These are phyloP conservation scores for Cutaneotrichosporon cyanovorans DNA, from an alignment of 1,284 basidiomycete genomes.

Conservation along the genomic window DNA sequence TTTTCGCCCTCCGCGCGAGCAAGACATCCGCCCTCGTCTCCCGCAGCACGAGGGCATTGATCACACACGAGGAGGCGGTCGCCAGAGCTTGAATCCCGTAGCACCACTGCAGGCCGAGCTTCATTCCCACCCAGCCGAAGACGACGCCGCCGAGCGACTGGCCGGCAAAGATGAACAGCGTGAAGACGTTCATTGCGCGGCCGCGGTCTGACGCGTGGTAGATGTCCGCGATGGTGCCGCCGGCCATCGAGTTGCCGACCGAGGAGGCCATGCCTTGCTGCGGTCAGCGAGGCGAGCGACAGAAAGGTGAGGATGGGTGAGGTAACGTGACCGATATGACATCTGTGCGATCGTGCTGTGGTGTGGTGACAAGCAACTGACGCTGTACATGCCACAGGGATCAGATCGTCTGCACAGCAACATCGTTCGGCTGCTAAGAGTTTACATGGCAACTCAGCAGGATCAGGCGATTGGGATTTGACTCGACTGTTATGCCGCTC, in stretches of 20 bases:
- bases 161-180: constrained; percentile 41
- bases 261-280: constrained; percentile 32
- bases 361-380: not conserved
- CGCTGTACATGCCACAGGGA: too few species aligned
- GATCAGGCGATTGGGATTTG: too few species aligned
- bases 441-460: too few species aligned
- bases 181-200: constrained; percentile 45
- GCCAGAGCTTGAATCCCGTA: constrained; percentile 34
- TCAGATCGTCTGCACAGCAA: too few species aligned
- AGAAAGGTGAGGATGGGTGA: not conserved
- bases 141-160: constrained; percentile 21
- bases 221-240: constrained; percentile 43
- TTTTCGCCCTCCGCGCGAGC: constrained; percentile 41
- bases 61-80: constrained; percentile 25
- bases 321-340: not conserved
- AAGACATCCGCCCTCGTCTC: constrained; percentile 48
- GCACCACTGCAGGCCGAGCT: constrained; percentile 33
- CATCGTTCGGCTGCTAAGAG: too few species aligned
- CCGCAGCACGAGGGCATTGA: constrained; percentile 37
- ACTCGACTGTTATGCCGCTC: too few species aligned
- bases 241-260: constrained; percentile 40
- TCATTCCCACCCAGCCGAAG: constrained; percentile 29
- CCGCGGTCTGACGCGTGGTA: constrained; percentile 43
- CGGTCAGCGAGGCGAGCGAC: not conserved
- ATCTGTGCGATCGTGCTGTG: not conserved